Conservation (phyloP, 2,329 filamentous ascomycete genomes). For the Calonectria henricotiae region DNA sequence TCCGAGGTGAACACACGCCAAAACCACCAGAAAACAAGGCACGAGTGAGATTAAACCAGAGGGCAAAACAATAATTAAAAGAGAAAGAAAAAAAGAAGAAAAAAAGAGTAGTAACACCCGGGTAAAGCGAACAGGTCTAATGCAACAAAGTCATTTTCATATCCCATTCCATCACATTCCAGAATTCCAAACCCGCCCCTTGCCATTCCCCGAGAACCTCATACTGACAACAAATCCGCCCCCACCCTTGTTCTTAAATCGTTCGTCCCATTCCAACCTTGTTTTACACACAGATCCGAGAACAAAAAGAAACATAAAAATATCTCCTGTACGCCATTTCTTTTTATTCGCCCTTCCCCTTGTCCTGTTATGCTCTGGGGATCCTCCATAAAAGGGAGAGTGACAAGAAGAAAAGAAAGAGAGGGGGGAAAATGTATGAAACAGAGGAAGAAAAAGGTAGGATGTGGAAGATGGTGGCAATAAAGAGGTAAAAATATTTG, state of each 20-base stretch:
- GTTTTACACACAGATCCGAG: background rate
- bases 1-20: no score
- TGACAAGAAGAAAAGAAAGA: conserved; percentile 1
- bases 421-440: conserved; percentile 4
- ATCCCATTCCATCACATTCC: conserved; percentile 1
- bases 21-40: no score
- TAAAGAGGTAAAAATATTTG: background rate
- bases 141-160: conserved; percentile 5
- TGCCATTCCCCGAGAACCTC: conserved; percentile 6
- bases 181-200: conserved; percentile 2
- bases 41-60: background rate
- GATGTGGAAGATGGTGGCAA: background rate
- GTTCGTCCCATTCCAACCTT: background rate
- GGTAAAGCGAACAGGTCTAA: conserved; percentile 1
- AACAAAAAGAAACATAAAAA: background rate
- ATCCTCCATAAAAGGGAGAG: background rate
- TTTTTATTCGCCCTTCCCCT: background rate
- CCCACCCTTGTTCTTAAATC: background rate
- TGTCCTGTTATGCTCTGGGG: background rate
- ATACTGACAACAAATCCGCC: background rate
- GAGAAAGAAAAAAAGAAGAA: background rate
- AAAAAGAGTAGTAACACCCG: conserved; percentile 1
- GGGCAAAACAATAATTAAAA: background rate
- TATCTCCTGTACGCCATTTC: background rate
- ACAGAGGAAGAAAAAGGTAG: background rate